These are phyloP conservation scores for Didymella keratinophila DNA, from an alignment of 2,329 filamentous ascomycete genomes.

Conservation along the genomic window DNA sequence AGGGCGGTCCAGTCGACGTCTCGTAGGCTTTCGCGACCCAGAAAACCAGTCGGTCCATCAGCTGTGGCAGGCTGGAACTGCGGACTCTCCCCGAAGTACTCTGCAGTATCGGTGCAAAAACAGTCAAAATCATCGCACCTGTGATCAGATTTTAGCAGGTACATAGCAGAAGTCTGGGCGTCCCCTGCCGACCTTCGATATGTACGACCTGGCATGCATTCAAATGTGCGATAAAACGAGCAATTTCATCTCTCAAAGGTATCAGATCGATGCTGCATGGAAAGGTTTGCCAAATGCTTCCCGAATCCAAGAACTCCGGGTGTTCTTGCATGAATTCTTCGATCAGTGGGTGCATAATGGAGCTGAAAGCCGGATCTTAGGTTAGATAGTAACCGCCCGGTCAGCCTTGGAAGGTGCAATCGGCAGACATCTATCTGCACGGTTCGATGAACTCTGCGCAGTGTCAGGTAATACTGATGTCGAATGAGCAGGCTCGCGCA, in stretches of 20 bases:
- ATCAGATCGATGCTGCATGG: neutral
- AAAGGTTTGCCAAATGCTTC: neutral
- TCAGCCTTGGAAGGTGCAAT: neutral
- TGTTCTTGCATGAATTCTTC: neutral
- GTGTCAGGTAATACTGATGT: neutral
- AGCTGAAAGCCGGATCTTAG: neutral
- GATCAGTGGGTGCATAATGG: neutral
- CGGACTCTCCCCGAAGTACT: neutral
- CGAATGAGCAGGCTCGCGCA: neutral
- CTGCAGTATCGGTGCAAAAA: neutral
- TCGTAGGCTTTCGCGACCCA: too few relatives aligned
- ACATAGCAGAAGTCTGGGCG: too few relatives aligned
- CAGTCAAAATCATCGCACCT: neutral
- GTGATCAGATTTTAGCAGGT: too few relatives aligned
- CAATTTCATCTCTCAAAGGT: neutral
- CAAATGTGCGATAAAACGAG: neutral
- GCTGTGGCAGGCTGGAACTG: neutral
- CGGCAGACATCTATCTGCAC: neutral
- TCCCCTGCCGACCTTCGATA: neutral
- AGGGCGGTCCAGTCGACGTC: too few relatives aligned
- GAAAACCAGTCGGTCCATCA: neutral
- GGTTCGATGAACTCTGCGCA: neutral
- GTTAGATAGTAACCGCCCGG: neutral
- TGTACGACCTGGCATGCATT: neutral
- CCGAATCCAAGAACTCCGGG: neutral